Evolutionary conservation across 306 rosid species (phyloP), one percentile per base, ranked within the genome.

Genomic region (Canavalia gladiata): DNA sequence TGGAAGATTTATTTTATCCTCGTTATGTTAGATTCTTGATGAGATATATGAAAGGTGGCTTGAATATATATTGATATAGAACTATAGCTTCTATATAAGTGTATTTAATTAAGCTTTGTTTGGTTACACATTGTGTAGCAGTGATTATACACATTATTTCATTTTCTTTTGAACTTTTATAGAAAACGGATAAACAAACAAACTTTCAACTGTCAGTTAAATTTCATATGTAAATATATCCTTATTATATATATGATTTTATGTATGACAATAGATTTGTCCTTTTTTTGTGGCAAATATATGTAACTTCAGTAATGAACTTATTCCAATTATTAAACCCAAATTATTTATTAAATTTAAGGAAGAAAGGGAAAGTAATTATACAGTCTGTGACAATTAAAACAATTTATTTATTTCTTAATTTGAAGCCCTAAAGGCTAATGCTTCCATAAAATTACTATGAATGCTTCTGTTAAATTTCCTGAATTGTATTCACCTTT

Each of bases 31-130:
- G 76, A 78, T 77, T 83, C 83, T 77, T 49, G 59, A 77, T 70
- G 56, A 77, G 46, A 83, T 72, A 45, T 65, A 72, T 83, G 69
- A 77, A 83, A 71, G 83, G 70, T 72, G 52, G 75, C 74, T 41
- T 63, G 58, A 3, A 59, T 69, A 35, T 13, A 45, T 68, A 57
- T 68, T 45, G 41, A 18, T 35, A 35, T 77, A 13, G 37, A 7
- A 64, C 60, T 18, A 68, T 33, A 58, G 18, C 50, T 13, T 18
- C 6, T 55, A 8, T 59, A 11, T 49, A 47, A 34, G 18, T 78
- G 31, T 25, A 67, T 41, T 77, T 64, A 62, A 50, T 63, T 11
- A 33, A 18, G 25, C 25, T 18, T 18, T 18, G 25, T 18, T 18
- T 18, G 25, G 25, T 18, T 18, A 18, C 25, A 18, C 25, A 18